A percentile compares a stretch with the other conserved stretches of the same genome.
Evolutionary conservation across 129 eudicot genomes (phyloP).

Genomic region (Chrysanthemum seticuspe): DNA sequence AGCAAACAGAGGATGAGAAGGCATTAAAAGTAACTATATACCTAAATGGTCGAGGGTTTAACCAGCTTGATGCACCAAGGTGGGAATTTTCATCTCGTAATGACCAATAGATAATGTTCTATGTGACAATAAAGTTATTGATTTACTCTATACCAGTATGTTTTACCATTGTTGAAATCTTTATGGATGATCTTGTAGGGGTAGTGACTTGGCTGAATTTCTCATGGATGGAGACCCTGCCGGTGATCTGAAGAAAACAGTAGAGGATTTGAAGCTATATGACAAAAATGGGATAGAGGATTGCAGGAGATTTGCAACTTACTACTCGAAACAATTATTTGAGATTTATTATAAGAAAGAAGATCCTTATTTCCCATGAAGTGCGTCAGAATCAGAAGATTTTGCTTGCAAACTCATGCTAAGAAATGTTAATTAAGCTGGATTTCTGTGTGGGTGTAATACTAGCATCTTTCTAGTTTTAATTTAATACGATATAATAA

Average conservation of each 20-base stretch:
- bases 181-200: conserved; percentile 41
- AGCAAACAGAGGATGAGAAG: conserved; percentile 66
- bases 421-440: neutral
- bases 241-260: conserved; percentile 54
- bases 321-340: conserved; percentile 74
- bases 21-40: conserved; percentile 35
- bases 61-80: conserved; percentile 64
- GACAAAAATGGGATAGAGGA: conserved; percentile 38
- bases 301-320: conserved; percentile 55
- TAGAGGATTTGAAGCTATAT: conserved; percentile 48
- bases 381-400: conserved; percentile 21
- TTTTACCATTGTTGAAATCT: neutral
- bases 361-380: conserved; percentile 49
- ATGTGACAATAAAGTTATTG: neutral
- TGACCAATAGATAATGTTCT: neutral
- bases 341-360: conserved; percentile 54
- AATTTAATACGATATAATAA: no score
- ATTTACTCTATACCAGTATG: neutral
- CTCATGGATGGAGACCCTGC: conserved; percentile 57
- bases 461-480: no score
- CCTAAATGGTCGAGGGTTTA: conserved; percentile 62
- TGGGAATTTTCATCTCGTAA: conserved; percentile 1
- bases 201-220: conserved; percentile 54
- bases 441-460: no score
- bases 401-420: neutral